Conservation (phyloP, 2,329 filamentous ascomycete species). For the Aspergillus nomiae region DNA sequence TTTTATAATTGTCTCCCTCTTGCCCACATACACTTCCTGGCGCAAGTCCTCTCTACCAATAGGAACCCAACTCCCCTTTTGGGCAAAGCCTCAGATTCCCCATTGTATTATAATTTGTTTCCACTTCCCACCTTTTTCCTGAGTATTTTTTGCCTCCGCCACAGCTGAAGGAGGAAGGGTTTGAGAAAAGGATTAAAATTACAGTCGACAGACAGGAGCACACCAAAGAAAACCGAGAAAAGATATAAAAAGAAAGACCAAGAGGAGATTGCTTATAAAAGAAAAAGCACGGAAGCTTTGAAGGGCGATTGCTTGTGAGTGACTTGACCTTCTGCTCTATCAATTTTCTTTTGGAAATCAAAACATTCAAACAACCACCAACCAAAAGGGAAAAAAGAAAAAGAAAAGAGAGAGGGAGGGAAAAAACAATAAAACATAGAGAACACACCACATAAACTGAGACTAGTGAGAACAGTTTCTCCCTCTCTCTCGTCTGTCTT, state of each 20-base stretch:
- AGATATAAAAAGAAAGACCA: slow-evolving; percentile 8
- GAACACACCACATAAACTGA: slow-evolving; percentile 10
- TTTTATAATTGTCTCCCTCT: not conserved
- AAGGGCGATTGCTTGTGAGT: not conserved
- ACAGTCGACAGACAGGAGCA: not conserved
- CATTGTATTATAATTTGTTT: slow-evolving; percentile 15
- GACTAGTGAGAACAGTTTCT: slow-evolving; percentile 11
- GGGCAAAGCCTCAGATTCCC: slow-evolving; percentile 16
- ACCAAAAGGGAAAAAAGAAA: not conserved
- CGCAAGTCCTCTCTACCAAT: slow-evolving; percentile 9
- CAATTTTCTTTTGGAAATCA: not conserved
- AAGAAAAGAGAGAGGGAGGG: not conserved
- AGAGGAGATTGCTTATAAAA: slow-evolving; percentile 2
- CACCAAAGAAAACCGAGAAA: slow-evolving; percentile 4
- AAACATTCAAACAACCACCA: slow-evolving; percentile 1
- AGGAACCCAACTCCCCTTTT: slow-evolving; percentile 13
- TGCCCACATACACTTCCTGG: not conserved
- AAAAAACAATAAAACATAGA: not conserved
- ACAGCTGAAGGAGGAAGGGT: slow-evolving; percentile 11
- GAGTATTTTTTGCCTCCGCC: slow-evolving; percentile 14
- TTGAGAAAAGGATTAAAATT: slow-evolving; percentile 3
- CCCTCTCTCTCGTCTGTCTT: not conserved
- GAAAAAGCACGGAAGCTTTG: not conserved
- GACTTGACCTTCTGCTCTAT: slow-evolving; percentile 7
- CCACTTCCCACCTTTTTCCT: slow-evolving; percentile 16